phyloP scores from a whole-genome alignment of 1,139 yeast genomes.

The Hansenula lynferdii region DNA sequence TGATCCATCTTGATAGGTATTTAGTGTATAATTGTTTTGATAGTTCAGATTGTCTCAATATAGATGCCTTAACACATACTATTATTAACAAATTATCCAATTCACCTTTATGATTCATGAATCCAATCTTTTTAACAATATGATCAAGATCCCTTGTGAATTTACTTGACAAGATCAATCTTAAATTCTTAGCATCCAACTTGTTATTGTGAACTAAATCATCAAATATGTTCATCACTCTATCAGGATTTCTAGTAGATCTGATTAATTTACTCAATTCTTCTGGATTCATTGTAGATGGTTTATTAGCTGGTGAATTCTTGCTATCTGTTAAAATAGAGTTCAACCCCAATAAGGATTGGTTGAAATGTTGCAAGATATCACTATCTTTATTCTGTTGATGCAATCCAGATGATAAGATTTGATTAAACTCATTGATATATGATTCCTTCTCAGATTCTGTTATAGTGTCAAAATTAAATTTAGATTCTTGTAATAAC shows the following conservation, averaged over 20 bases:
- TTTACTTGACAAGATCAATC: constrained; percentile 9
- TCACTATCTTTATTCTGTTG: not conserved
- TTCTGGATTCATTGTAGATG: not conserved
- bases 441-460: constrained; percentile 13
- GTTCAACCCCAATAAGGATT: constrained; percentile 16
- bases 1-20: constrained; percentile 10
- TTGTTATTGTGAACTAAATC: constrained; percentile 7
- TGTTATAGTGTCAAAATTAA: constrained; percentile 7
- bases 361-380: constrained; percentile 11
- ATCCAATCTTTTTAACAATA: constrained; percentile 10
- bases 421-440: constrained; percentile 15
- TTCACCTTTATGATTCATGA: constrained; percentile 7
- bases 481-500: constrained; percentile 6
- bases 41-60: constrained; percentile 5
- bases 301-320: not conserved
- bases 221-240: constrained; percentile 12
- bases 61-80: constrained; percentile 10
- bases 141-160: constrained; percentile 6
- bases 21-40: constrained; percentile 6
- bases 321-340: not conserved
- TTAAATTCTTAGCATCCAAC: constrained; percentile 8
- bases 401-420: constrained; percentile 13
- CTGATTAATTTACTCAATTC: constrained; percentile 1
- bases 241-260: not conserved
- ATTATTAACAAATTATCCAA: constrained; percentile 8